Percentiles rank a stretch among this genome's conserved stretches.
These are phyloP conservation scores for Nothophytophthora sp. DNA, from an alignment of 352 stramenopile genomes.

Conservation along the genomic window DNA sequence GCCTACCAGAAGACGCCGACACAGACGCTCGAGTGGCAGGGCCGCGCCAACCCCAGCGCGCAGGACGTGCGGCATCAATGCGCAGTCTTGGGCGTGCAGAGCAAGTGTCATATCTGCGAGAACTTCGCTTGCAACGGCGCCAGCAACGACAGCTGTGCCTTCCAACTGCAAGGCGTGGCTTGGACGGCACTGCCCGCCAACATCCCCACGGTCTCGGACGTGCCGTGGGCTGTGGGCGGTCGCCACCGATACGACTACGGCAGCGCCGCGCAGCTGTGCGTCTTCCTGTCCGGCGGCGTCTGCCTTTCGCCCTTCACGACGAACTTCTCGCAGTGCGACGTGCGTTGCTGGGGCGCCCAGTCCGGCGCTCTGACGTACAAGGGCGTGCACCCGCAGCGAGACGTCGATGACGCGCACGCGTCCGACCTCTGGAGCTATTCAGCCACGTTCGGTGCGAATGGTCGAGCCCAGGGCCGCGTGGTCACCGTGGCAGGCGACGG, in stretches of 20 bases:
- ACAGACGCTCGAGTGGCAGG: slow-evolving; percentile 88
- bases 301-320: slow-evolving; percentile 79
- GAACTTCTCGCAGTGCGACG: slow-evolving; percentile 89
- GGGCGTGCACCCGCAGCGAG: slow-evolving; percentile 35
- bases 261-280: slow-evolving; percentile 77
- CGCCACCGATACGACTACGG: slow-evolving; percentile 94
- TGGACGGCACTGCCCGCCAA: slow-evolving; percentile 78
- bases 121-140: slow-evolving; percentile 76
- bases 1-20: slow-evolving; percentile 87
- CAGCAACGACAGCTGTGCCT: slow-evolving; percentile 59
- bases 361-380: slow-evolving; percentile 36
- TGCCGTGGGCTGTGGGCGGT: slow-evolving; percentile 91
- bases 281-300: slow-evolving; percentile 86
- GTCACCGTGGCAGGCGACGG: slow-evolving; percentile 90
- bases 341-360: slow-evolving; percentile 91
- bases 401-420: slow-evolving; percentile 38
- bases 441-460: slow-evolving; percentile 20
- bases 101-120: slow-evolving; percentile 95
- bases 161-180: slow-evolving; percentile 93
- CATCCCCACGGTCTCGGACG: slow-evolving; percentile 92
- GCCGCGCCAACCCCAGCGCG: slow-evolving; percentile 81
- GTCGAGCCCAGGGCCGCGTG: slow-evolving; percentile 88
- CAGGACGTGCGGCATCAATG: slow-evolving; percentile 95
- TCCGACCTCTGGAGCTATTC: slow-evolving; percentile 76
- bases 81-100: slow-evolving; percentile 83